A percentile compares a stretch with the other conserved stretches of the same genome.
phyloP scores from a whole-genome alignment of 495 filamentous ascomycete species.

The Neurospora sp. region DNA sequence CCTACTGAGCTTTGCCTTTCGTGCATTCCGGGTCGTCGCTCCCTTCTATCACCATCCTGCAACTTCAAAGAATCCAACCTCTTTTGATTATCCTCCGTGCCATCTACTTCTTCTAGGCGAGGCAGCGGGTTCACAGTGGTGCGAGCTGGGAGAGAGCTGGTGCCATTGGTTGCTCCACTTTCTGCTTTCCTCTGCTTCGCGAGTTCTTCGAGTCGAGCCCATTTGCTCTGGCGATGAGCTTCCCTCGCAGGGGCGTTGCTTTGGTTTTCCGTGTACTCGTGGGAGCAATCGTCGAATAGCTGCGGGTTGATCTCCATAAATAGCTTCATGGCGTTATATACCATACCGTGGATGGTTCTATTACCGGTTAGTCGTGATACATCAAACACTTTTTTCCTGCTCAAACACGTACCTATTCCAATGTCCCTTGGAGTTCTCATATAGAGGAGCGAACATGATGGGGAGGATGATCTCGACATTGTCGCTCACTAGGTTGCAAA shows the following conservation, averaged over 20 bases:
- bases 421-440: slow-evolving; percentile 98
- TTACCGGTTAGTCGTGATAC: background rate
- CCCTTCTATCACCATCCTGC: slow-evolving; percentile 50
- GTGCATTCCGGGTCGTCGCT: slow-evolving; percentile 32
- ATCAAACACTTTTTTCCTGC: background rate
- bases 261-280: slow-evolving; percentile 95
- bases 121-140: slow-evolving; percentile 20
- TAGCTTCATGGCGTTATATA: slow-evolving; percentile 99
- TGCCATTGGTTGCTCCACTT: slow-evolving; percentile 18
- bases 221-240: slow-evolving; percentile 65
- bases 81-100: slow-evolving; percentile 72
- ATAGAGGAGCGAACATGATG: slow-evolving; percentile 98
- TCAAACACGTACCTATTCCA: slow-evolving; percentile 75
- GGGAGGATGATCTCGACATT: slow-evolving; percentile 97
- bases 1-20: slow-evolving; percentile 42
- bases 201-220: slow-evolving; percentile 74
- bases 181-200: slow-evolving; percentile 48
- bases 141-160: slow-evolving; percentile 10
- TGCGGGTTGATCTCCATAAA: slow-evolving; percentile 99
- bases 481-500: slow-evolving; percentile 98
- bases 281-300: slow-evolving; percentile 96
- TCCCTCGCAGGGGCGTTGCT: slow-evolving; percentile 74
- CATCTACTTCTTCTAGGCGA: slow-evolving; percentile 57
- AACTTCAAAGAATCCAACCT: slow-evolving; percentile 75
- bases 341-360: slow-evolving; percentile 99